A percentile compares a stretch with the other conserved stretches of the same genome.
phyloP scores from a whole-genome alignment of 345 rosid species.

The Eucalyptus polyanthemos region DNA sequence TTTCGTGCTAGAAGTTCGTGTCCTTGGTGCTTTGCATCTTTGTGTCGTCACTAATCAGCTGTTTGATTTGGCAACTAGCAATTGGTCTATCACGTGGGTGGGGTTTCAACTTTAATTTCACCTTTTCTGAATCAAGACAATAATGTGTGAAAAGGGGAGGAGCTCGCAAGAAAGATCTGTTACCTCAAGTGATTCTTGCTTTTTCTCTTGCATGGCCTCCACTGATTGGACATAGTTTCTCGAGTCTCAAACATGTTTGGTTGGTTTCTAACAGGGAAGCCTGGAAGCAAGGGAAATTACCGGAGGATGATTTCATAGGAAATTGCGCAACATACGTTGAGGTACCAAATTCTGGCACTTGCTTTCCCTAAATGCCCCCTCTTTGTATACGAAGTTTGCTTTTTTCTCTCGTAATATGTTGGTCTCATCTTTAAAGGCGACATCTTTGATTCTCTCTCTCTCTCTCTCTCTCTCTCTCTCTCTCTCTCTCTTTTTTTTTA shows the following conservation, averaged over 20 bases:
- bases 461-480: not conserved
- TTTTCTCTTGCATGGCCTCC: constrained; percentile 30
- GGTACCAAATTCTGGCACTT: constrained; percentile 28
- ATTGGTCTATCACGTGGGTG: not conserved
- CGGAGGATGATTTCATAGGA: constrained; percentile 41
- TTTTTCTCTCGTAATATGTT: not conserved
- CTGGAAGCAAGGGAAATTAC: constrained; percentile 61
- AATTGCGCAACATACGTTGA: constrained; percentile 40
- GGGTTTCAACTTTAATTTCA: not conserved
- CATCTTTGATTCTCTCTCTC: not conserved
- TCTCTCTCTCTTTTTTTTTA: not conserved
- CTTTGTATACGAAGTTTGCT: not conserved
- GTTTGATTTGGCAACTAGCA: not conserved
- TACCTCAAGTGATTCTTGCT: not conserved
- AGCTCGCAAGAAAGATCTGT: constrained; percentile 29
- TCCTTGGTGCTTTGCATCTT: not conserved
- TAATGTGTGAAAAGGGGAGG: not conserved
- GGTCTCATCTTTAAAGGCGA: not conserved
- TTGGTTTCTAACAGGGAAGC: constrained; percentile 62
- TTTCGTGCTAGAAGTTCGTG: not conserved
- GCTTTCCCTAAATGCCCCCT: not conserved
- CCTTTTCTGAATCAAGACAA: not conserved
- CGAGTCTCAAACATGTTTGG: not conserved
- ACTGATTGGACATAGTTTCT: constrained; percentile 29
- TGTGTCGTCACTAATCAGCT: not conserved